Percentiles rank a stretch among this genome's conserved stretches.
phyloP scores from a whole-genome alignment of 306 rosid species.

The Quercus cerris region DNA sequence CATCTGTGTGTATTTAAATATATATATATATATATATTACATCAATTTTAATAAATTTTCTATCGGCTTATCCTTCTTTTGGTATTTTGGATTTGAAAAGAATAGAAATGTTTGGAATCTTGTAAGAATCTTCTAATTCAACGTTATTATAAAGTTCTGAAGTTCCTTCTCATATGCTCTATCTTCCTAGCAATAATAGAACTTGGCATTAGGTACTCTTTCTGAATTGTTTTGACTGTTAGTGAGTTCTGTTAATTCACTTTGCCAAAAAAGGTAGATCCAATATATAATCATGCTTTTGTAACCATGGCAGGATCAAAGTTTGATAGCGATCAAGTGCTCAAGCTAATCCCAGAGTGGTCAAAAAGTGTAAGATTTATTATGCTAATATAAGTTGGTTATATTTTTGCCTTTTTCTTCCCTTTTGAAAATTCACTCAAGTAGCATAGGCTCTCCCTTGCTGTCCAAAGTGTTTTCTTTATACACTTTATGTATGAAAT shows the following conservation, averaged over 20 bases:
- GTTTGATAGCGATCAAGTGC: conserved; percentile 66
- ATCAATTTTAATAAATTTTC: background rate
- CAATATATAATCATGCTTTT: conserved; percentile 16
- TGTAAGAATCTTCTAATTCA: background rate
- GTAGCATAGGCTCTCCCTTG: background rate
- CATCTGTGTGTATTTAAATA: no score
- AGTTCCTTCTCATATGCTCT: background rate
- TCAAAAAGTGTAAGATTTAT: conserved; percentile 77
- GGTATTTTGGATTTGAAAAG: background rate
- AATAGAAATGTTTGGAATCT: background rate
- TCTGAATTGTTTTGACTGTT: background rate
- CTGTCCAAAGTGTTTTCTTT: background rate
- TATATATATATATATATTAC: no score
- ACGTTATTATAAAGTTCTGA: background rate
- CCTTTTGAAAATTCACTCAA: background rate
- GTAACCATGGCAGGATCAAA: conserved; percentile 54
- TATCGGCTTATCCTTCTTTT: background rate
- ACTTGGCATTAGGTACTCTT: conserved; percentile 5
- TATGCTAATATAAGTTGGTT: conserved; percentile 9
- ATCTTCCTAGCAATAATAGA: background rate
- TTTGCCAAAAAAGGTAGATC: conserved; percentile 9
- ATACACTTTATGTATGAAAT: background rate
- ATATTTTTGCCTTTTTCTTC: background rate
- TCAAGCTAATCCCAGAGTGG: conserved; percentile 79
- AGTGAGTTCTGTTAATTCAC: conserved; percentile 1